Conservation (phyloP, 768 basidiomycete genomes). For the Leccinum disarticulatum region DNA sequence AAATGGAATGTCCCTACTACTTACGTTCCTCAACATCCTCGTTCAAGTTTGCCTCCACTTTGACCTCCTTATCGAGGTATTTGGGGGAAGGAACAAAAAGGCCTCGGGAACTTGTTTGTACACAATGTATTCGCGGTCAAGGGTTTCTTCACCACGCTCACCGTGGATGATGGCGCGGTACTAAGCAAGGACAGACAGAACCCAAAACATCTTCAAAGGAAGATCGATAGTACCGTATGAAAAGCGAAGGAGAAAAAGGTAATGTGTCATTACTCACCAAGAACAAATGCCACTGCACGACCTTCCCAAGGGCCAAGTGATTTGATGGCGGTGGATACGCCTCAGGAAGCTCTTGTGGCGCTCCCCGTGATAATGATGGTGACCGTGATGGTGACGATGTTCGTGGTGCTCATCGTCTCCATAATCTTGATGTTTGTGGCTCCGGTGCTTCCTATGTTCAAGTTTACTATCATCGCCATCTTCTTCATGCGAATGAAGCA, state of each 20-base stretch:
- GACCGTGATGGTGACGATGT: slow-evolving; percentile 16
- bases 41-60: slow-evolving; percentile 6
- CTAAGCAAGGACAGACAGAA: slow-evolving; percentile 55
- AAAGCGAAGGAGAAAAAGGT: not conserved
- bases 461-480: slow-evolving; percentile 31
- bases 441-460: slow-evolving; percentile 48
- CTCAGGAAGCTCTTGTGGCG: slow-evolving; percentile 49
- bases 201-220: slow-evolving; percentile 77
- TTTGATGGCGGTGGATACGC: slow-evolving; percentile 68
- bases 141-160: slow-evolving; percentile 41
- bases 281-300: slow-evolving; percentile 76
- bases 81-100: slow-evolving; percentile 52
- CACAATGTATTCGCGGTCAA: slow-evolving; percentile 40
- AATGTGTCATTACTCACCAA: slow-evolving; percentile 47
- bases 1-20: slow-evolving; percentile 6
- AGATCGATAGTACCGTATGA: slow-evolving; percentile 62
- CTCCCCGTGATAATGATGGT: slow-evolving; percentile 11
- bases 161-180: slow-evolving; percentile 44
- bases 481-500: slow-evolving; percentile 7
- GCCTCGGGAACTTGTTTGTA: slow-evolving; percentile 50
- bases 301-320: slow-evolving; percentile 84
- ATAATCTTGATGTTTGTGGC: not conserved
- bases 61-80: slow-evolving; percentile 59
- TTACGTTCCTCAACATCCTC: slow-evolving; percentile 15
- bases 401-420: slow-evolving; percentile 1